phyloP scores from a whole-genome alignment of 2,329 filamentous ascomycete genomes.

The Aspergillus pseudoviridinutans region DNA sequence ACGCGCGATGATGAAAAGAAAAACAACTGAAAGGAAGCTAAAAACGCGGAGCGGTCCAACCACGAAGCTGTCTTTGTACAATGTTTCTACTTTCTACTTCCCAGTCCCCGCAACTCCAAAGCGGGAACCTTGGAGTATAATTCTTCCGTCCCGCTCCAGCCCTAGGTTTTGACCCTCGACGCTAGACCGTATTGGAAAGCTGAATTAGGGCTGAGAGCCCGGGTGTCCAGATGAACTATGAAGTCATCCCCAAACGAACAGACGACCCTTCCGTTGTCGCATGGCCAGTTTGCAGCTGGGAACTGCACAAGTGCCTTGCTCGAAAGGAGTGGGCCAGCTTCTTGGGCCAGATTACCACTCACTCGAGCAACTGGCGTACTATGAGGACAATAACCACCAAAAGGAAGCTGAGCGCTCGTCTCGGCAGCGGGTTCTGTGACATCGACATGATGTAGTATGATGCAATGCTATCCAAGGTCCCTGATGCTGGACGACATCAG shows the following conservation, averaged over 20 bases:
- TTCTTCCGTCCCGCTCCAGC: slow-evolving; percentile 21
- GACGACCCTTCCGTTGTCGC: neutral
- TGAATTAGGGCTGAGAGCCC: slow-evolving; percentile 20
- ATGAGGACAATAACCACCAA: neutral
- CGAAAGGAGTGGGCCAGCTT: neutral
- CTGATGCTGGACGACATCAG: neutral
- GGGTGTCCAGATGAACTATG: neutral
- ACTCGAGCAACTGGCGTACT: neutral
- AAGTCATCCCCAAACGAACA: neutral
- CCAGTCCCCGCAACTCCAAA: slow-evolving; percentile 18
- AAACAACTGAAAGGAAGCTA: neutral
- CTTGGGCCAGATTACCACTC: neutral
- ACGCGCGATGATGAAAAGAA: neutral
- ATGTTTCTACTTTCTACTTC: slow-evolving; percentile 1
- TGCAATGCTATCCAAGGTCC: slow-evolving; percentile 16
- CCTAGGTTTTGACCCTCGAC: slow-evolving; percentile 29
- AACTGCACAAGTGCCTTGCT: neutral
- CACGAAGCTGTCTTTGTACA: slow-evolving; percentile 2
- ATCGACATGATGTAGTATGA: slow-evolving; percentile 35
- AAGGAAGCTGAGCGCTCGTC: neutral
- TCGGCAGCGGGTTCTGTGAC: slow-evolving; percentile 17
- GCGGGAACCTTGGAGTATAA: slow-evolving; percentile 11
- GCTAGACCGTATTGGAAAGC: slow-evolving; percentile 9
- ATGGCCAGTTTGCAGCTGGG: neutral
- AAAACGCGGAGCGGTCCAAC: neutral